Evolutionary conservation across 1,284 basidiomycete genomes (phyloP).

Genomic region (Cryptococcus sp.): DNA sequence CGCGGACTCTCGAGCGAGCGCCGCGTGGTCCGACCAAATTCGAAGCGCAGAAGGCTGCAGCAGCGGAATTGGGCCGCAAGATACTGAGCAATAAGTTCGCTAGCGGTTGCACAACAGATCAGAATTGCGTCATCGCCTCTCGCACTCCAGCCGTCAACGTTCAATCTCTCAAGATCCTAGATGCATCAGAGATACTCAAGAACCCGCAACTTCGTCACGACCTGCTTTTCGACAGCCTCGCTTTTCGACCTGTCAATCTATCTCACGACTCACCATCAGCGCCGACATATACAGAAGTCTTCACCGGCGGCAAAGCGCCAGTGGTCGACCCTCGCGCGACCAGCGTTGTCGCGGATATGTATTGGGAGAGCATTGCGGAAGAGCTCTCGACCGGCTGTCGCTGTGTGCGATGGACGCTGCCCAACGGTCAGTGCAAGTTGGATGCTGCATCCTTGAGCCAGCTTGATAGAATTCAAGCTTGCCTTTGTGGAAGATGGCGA

Average conservation of each 20-base stretch:
- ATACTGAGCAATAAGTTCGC: conserved; percentile 11
- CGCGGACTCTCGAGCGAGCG: conserved; percentile 12
- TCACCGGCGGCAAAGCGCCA: conserved; percentile 25
- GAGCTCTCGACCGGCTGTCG: conserved; percentile 82
- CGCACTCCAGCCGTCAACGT: conserved; percentile 73
- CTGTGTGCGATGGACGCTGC: conserved; percentile 67
- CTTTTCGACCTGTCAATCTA: conserved; percentile 53
- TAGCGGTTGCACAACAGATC: conserved; percentile 3
- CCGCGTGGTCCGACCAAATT: conserved; percentile 10
- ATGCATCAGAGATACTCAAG: conserved; percentile 79
- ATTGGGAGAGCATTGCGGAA: conserved; percentile 77
- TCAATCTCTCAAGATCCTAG: conserved; percentile 78
- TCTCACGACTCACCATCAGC: conserved; percentile 67
- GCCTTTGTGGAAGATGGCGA: conserved; percentile 60
- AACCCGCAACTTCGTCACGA: conserved; percentile 92
- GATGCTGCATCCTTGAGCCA: conserved; percentile 11
- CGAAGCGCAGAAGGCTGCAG: conserved; percentile 17
- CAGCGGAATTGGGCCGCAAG: conserved; percentile 15
- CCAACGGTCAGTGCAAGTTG: conserved; percentile 6
- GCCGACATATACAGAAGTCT: conserved; percentile 28
- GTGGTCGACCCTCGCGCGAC: conserved; percentile 29
- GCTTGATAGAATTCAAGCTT: conserved; percentile 56
- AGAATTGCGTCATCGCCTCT: conserved; percentile 29
- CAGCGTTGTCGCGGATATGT: conserved; percentile 68
- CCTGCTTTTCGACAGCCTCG: conserved; percentile 71